phyloP scores from a whole-genome alignment of 1,139 yeast genomes.

The Suhomyces guaymorum region DNA sequence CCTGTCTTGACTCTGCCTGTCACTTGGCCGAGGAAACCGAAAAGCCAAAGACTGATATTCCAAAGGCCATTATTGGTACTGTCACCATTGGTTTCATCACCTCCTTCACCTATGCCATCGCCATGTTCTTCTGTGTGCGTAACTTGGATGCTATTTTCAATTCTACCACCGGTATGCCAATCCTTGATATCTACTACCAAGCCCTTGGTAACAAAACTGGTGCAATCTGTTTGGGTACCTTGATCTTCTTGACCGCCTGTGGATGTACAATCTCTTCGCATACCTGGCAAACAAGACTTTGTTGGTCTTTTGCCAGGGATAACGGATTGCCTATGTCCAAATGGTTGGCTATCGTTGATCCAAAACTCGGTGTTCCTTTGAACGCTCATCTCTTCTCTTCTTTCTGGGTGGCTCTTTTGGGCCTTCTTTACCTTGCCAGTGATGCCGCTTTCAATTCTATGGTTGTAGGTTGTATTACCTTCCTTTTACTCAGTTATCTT shows the following conservation, averaged over 20 bases:
- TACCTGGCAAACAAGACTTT: constrained; percentile 74
- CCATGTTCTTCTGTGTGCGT: constrained; percentile 62
- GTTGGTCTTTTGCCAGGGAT: constrained; percentile 81
- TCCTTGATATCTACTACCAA: constrained; percentile 61
- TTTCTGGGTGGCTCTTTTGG: constrained; percentile 40
- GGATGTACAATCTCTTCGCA: constrained; percentile 74
- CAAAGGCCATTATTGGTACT: constrained; percentile 63
- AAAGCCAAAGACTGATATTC: constrained; percentile 59
- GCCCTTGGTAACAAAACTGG: constrained; percentile 56
- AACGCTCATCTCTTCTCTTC: constrained; percentile 48
- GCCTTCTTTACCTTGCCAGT: constrained; percentile 43
- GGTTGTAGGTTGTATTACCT: constrained; percentile 48
- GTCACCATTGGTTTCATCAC: constrained; percentile 67
- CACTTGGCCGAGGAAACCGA: constrained; percentile 70
- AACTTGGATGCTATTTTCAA: constrained; percentile 49
- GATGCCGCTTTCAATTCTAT: constrained; percentile 49
- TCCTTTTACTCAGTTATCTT: constrained; percentile 42
- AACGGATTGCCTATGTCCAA: constrained; percentile 48
- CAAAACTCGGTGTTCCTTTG: constrained; percentile 45
- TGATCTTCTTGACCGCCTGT: constrained; percentile 61
- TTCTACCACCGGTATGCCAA: constrained; percentile 61
- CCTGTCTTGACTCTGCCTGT: constrained; percentile 69
- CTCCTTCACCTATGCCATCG: constrained; percentile 56
- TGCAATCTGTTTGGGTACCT: constrained; percentile 58
- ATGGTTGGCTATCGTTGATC: constrained; percentile 42